phyloP scores from a whole-genome alignment of 2,329 filamentous ascomycete genomes.

The Tolypocladium tundrense region DNA sequence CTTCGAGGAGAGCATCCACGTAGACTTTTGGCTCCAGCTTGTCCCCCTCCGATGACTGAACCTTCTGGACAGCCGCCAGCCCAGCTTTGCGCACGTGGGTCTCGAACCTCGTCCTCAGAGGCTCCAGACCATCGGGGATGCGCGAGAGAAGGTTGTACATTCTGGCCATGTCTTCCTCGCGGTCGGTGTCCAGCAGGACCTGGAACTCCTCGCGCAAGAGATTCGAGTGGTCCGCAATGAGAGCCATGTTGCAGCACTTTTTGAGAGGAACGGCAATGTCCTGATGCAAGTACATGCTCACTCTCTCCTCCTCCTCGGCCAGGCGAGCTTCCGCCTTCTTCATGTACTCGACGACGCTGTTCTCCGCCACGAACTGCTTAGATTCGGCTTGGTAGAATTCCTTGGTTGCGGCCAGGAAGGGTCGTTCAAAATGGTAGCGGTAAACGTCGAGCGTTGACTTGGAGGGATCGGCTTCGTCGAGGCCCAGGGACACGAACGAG shows the following conservation, averaged over 20 bases:
- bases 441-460: slow-evolving; percentile 96
- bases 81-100: slow-evolving; percentile 87
- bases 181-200: slow-evolving; percentile 82
- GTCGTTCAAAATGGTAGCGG: slow-evolving; percentile 81
- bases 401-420: slow-evolving; percentile 78
- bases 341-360: slow-evolving; percentile 98
- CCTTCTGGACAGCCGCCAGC: slow-evolving; percentile 79
- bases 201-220: slow-evolving; percentile 96
- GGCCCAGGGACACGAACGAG: slow-evolving; percentile 87
- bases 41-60: slow-evolving; percentile 74
- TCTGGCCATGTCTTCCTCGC: slow-evolving; percentile 86
- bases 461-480: slow-evolving; percentile 85
- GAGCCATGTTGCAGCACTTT: slow-evolving; percentile 75
- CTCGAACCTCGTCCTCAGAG: slow-evolving; percentile 79
- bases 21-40: slow-evolving; percentile 94
- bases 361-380: slow-evolving; percentile 87
- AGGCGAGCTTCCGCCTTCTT: slow-evolving; percentile 92
- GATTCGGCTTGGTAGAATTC: slow-evolving; percentile 88
- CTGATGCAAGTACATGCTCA: slow-evolving; percentile 79
- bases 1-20: slow-evolving; percentile 87
- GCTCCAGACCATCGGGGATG: slow-evolving; percentile 85
- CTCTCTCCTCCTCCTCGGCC: slow-evolving; percentile 88
- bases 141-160: slow-evolving; percentile 91
- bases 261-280: slow-evolving; percentile 81
- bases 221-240: slow-evolving; percentile 79